Conservation (phyloP, 2,329 filamentous ascomycete species). For the Sclerotiophoma versabilis region DNA sequence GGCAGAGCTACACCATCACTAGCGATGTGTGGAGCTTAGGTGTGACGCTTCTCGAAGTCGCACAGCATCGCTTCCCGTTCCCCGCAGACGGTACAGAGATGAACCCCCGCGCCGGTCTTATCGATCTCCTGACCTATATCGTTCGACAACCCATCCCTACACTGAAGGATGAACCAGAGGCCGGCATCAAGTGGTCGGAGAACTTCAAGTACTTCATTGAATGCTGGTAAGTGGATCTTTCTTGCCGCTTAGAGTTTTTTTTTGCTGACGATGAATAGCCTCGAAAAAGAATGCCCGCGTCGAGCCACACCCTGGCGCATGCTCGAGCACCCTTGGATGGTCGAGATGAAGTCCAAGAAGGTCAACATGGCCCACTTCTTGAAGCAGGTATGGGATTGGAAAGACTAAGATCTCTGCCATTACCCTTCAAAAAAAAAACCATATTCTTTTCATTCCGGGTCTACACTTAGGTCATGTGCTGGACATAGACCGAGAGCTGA, state of each 20-base stretch:
- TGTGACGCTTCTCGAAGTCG: constrained; percentile 97
- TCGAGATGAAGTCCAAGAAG: constrained; percentile 92
- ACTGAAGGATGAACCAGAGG: constrained; percentile 91
- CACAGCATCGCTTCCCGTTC: constrained; percentile 97
- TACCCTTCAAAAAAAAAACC: constrained; percentile 13
- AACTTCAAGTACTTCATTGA: constrained; percentile 99
- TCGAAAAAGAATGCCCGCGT: constrained; percentile 89
- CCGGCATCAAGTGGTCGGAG: constrained; percentile 91
- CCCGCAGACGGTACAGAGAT: constrained; percentile 95
- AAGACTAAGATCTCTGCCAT: constrained; percentile 60
- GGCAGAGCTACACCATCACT: constrained; percentile 97
- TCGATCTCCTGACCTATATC: constrained; percentile 96
- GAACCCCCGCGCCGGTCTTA: constrained; percentile 89
- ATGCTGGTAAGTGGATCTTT: constrained; percentile 81
- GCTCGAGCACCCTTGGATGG: constrained; percentile 98
- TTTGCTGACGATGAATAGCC: constrained; percentile 61
- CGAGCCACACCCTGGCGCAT: constrained; percentile 97
- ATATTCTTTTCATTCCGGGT: constrained; percentile 29
- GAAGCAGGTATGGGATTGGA: constrained; percentile 96
- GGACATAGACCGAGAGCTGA: constrained; percentile 42
- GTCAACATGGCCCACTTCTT: constrained; percentile 98
- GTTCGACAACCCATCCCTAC: constrained; percentile 94
- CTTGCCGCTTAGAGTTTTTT: neutral
- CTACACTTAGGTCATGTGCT: constrained; percentile 44
- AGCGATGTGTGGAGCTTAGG: constrained; percentile 98